Conservation (phyloP, 805 yeast genomes). For the Priceomyces carsonii region DNA sequence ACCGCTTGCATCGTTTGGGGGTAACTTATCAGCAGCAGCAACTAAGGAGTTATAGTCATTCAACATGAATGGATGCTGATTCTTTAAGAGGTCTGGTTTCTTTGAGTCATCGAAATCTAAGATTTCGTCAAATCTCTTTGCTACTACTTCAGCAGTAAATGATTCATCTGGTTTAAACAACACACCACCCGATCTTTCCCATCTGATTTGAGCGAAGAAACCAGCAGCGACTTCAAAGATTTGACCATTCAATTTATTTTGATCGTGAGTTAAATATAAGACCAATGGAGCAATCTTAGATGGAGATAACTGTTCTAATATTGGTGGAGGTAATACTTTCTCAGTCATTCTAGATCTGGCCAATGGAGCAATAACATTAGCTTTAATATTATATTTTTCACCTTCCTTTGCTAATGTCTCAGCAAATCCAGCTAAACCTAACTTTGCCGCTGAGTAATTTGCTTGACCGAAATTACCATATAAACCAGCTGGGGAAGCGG, state of each 20-base stretch:
- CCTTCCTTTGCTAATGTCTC: slow-evolving; percentile 97
- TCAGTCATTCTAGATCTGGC: slow-evolving; percentile 98
- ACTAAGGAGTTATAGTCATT: slow-evolving; percentile 69
- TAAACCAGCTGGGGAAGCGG: slow-evolving; percentile 96
- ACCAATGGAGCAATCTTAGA: slow-evolving; percentile 93
- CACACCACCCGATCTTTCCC: slow-evolving; percentile 92
- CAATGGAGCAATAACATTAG: slow-evolving; percentile 89
- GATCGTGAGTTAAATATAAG: slow-evolving; percentile 71
- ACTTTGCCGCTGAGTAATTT: slow-evolving; percentile 91
- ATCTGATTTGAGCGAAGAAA: slow-evolving; percentile 83
- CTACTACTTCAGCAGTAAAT: slow-evolving; percentile 84
- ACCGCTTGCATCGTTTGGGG: slow-evolving; percentile 48
- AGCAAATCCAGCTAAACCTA: slow-evolving; percentile 86
- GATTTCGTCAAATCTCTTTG: slow-evolving; percentile 64
- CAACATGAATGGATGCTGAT: slow-evolving; percentile 68
- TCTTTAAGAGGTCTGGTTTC: slow-evolving; percentile 48
- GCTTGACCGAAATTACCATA: slow-evolving; percentile 97
- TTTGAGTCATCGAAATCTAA: slow-evolving; percentile 59
- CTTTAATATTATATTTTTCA: slow-evolving; percentile 73
- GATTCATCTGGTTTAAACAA: slow-evolving; percentile 74
- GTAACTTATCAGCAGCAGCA: slow-evolving; percentile 50
- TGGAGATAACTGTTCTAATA: slow-evolving; percentile 78
- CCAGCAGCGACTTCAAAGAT: slow-evolving; percentile 95
- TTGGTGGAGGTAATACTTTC: slow-evolving; percentile 79
- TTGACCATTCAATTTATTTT: slow-evolving; percentile 62